A percentile compares a stretch with the other conserved stretches of the same genome.
Evolutionary conservation across 2,329 filamentous ascomycete species (phyloP).

Genomic region (Pseudogymnoascus sp.): DNA sequence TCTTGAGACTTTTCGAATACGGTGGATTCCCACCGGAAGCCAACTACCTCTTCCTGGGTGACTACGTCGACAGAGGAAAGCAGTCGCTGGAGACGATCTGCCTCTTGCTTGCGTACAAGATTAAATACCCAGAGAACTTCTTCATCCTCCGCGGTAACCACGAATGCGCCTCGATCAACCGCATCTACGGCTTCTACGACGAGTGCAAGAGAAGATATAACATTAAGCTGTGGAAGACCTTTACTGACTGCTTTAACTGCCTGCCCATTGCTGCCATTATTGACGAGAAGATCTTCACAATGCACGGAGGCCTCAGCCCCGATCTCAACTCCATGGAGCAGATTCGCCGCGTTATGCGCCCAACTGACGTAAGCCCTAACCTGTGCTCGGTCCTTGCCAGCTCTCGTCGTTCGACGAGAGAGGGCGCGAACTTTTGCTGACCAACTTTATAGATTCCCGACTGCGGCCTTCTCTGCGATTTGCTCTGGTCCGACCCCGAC

Average conservation of each 20-base stretch:
- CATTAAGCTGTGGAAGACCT: constrained; percentile 99
- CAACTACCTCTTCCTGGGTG: constrained; percentile 98
- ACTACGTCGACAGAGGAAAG: constrained; percentile 98
- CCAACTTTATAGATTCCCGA: constrained; percentile 70
- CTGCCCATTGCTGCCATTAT: constrained; percentile 97
- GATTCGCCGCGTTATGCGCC: constrained; percentile 96
- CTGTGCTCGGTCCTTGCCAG: constrained; percentile 20
- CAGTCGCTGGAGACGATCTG: constrained; percentile 98
- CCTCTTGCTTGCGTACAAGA: constrained; percentile 94
- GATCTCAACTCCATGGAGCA: constrained; percentile 99
- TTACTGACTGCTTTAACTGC: constrained; percentile 99
- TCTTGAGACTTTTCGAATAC: constrained; percentile 95
- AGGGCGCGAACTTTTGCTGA: constrained; percentile 29
- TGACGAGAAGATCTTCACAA: constrained; percentile 99
- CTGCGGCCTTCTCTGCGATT: constrained; percentile 92
- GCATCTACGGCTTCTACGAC: constrained; percentile 99
- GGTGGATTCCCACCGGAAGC: constrained; percentile 96
- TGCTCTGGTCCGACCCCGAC: constrained; percentile 97
- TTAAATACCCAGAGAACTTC: constrained; percentile 99
- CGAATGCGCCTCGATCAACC: constrained; percentile 97
- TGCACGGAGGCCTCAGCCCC: constrained; percentile 96
- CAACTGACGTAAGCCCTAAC: constrained; percentile 76
- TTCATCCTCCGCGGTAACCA: constrained; percentile 98
- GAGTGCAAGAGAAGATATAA: constrained; percentile 99
- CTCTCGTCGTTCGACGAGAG: constrained; percentile 22